Base-by-base conservation (phyloP, 768 basidiomycete genomes). In the Mycena olivaceomarginata region DNA sequence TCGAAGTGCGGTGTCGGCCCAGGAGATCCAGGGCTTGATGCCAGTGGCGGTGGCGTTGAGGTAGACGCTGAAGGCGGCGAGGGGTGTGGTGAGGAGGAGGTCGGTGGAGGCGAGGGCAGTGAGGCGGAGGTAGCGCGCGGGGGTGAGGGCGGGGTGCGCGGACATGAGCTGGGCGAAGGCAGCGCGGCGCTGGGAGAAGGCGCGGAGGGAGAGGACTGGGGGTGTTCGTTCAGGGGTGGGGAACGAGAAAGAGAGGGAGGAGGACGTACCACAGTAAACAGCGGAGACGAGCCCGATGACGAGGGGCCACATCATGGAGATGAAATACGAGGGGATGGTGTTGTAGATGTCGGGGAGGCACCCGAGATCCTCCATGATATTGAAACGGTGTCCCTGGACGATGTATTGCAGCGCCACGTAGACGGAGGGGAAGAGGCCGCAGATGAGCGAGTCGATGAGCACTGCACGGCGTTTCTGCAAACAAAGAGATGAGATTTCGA, bases 121-220 rank as follows among this genome's bases (percentile, higher is more conserved):
- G 22, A 95, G 89, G 1, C 94, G 91, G 25, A 95, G 77, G 79
- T 94, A 95, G 16, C 89, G 31, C 31, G 31, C 31, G 31, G 31
- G n/a, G 31, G 31, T 31, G 31, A 31, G 31, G 2, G 31, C 31
- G 86, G 39, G 82, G 84, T 9, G 72, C 13, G 85, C 59, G 79
- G 81, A 79, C 46, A 82, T 78, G 7, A 92, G 83, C n/a, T 92
- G 85, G 39, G 84, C 82, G 82, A 94, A 93, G 22, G 89, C 85
- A 2, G 91, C 75, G 1, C 93, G 89, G 0, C 90, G 87, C 2
- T 77, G 79, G 51, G 90, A 81, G 83, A 94, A 93, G 70, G 85
- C 85, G 31, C 82, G 84, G 53, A 90, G 83, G 9, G 90, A 86
- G 31, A 90, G n/a, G n/a, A n/a, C n/a, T n/a, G n/a, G n/a, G n/a